Conservation (phyloP, 257 asterid species). For the Solanum verrucosum region DNA sequence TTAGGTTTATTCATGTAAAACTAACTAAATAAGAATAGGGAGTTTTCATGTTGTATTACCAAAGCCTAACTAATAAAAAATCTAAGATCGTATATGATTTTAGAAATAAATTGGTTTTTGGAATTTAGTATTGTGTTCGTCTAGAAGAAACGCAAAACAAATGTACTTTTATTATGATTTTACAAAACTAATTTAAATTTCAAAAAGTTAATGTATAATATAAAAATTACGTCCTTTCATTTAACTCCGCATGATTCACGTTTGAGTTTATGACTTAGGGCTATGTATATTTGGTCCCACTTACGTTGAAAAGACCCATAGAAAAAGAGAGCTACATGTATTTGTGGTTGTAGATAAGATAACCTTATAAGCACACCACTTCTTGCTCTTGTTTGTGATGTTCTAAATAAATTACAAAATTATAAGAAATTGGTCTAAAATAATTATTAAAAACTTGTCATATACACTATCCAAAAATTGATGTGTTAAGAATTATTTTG, state of each 20-base stretch:
- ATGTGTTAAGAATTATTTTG: neutral
- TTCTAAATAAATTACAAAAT: neutral
- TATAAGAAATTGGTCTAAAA: neutral
- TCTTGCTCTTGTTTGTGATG: neutral
- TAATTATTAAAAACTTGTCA: neutral
- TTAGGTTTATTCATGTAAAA: neutral
- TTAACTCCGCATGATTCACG: neutral
- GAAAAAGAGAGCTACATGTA: neutral
- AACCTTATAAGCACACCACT: neutral
- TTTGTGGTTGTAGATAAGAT: neutral
- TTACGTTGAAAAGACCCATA: neutral
- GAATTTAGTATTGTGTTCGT: neutral
- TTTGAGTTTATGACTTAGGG: neutral
- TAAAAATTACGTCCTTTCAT: neutral
- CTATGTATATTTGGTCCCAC: neutral
- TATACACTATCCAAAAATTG: neutral
- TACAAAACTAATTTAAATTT: neutral
- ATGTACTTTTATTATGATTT: neutral
- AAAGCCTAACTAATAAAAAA: neutral
- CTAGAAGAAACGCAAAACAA: neutral
- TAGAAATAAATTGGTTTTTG: neutral
- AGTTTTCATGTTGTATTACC: neutral
- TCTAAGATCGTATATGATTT: neutral
- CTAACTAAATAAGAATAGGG: no score
- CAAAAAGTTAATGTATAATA: no score